These are phyloP conservation scores for Hymenoscyphus fraxineus DNA, from an alignment of 2,329 filamentous ascomycete genomes.

Conservation along the genomic window DNA sequence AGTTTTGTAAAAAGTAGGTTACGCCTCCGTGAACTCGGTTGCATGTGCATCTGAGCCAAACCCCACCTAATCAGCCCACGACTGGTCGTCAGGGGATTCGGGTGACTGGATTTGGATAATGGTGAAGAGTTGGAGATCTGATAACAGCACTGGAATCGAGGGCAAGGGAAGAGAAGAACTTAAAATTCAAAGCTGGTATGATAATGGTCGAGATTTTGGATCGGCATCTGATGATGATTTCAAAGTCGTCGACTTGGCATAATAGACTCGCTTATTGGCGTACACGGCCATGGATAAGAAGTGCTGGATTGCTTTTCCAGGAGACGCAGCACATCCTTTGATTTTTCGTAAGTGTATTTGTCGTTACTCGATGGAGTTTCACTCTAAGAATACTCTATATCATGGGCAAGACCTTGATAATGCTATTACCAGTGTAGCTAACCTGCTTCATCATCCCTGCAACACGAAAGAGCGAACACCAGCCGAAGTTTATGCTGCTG, in stretches of 20 bases:
- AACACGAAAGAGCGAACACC: slow-evolving; percentile 25
- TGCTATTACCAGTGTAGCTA: slow-evolving; percentile 40
- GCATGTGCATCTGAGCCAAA: no score
- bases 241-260: slow-evolving; percentile 16
- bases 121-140: slow-evolving; percentile 24
- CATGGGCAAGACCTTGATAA: slow-evolving; percentile 47
- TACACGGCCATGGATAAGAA: slow-evolving; percentile 40
- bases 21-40: no score
- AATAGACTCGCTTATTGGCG: slow-evolving; percentile 34
- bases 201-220: slow-evolving; percentile 18
- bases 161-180: slow-evolving; percentile 8
- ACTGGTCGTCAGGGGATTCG: slow-evolving; percentile 19
- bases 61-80: not conserved
- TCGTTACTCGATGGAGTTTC: not conserved
- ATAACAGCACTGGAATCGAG: slow-evolving; percentile 17
- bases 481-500: slow-evolving; percentile 32
- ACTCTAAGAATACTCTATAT: slow-evolving; percentile 18
- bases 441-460: slow-evolving; percentile 22
- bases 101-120: slow-evolving; percentile 27
- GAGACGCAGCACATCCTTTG: slow-evolving; percentile 57
- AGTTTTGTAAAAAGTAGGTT: no score
- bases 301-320: slow-evolving; percentile 46
- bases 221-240: slow-evolving; percentile 32
- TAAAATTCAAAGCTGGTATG: slow-evolving; percentile 14
- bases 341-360: slow-evolving; percentile 33